These are phyloP conservation scores for Floccularia luteovirens DNA, from an alignment of 768 basidiomycete species.

Conservation along the genomic window DNA sequence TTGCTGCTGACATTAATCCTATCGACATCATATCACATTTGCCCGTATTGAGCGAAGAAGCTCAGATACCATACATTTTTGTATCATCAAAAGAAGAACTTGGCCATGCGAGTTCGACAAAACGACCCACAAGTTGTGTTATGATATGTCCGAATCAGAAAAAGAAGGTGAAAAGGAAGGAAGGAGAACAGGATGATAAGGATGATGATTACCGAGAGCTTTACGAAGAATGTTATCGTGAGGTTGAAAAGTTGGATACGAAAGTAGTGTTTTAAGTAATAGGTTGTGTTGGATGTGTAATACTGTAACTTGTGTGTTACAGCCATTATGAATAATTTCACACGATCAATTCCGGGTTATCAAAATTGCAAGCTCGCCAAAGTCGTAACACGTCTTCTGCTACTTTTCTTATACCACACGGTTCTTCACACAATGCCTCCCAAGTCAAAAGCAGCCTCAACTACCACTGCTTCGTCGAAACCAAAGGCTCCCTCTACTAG, in stretches of 20 bases:
- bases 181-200: conserved; percentile 47
- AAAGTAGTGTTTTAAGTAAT: conserved; percentile 51
- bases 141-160: conserved; percentile 86
- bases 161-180: conserved; percentile 60
- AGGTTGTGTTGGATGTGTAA: not conserved
- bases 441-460: conserved; percentile 45
- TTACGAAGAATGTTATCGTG: conserved; percentile 80
- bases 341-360: conserved; percentile 15
- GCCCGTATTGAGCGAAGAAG: conserved; percentile 91
- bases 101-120: conserved; percentile 92
- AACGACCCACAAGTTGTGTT: conserved; percentile 97
- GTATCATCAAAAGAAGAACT: conserved; percentile 92
- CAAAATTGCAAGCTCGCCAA: conserved; percentile 9
- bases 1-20: conserved; percentile 96
- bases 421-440: conserved; percentile 29
- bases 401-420: conserved; percentile 11
- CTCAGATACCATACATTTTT: conserved; percentile 84
- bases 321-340: too few relatives aligned
- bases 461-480: conserved; percentile 32
- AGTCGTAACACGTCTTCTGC: conserved; percentile 1
- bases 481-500: conserved; percentile 36
- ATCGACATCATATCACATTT: conserved; percentile 98
- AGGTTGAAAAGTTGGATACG: conserved; percentile 77
- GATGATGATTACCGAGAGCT: conserved; percentile 84
- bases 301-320: too few relatives aligned